Conservation (phyloP, 495 filamentous ascomycete species). For the Margaritispora aquatica region DNA sequence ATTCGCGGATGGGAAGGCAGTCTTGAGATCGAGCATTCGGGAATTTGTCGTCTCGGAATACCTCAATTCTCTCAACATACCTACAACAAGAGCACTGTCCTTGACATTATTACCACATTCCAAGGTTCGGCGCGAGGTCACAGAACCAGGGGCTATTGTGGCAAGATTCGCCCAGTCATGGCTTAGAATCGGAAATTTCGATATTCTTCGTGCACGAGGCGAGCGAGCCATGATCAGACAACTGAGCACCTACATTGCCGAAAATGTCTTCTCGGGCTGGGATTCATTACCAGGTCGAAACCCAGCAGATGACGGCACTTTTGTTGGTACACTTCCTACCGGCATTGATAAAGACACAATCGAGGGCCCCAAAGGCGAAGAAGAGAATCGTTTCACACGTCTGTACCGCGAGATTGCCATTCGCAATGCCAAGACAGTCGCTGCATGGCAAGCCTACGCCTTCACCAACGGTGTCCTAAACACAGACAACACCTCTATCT, state of each 20-base stretch:
- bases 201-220: slow-evolving; percentile 73
- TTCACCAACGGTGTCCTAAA: slow-evolving; percentile 98
- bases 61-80: slow-evolving; percentile 77
- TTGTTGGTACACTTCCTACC: slow-evolving; percentile 32
- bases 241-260: slow-evolving; percentile 74
- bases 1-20: slow-evolving; percentile 96
- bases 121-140: slow-evolving; percentile 68
- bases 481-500: slow-evolving; percentile 92
- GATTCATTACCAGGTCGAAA: slow-evolving; percentile 61
- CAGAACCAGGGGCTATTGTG: slow-evolving; percentile 93
- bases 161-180: slow-evolving; percentile 85
- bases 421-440: slow-evolving; percentile 82
- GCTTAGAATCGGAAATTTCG: slow-evolving; percentile 92
- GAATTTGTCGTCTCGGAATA: slow-evolving; percentile 90
- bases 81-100: slow-evolving; percentile 79
- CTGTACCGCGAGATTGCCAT: slow-evolving; percentile 84
- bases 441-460: slow-evolving; percentile 92
- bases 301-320: slow-evolving; percentile 35
- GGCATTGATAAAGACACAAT: slow-evolving; percentile 48
- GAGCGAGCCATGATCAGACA: slow-evolving; percentile 67
- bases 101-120: slow-evolving; percentile 67
- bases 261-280: slow-evolving; percentile 84
- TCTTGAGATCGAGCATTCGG: slow-evolving; percentile 82
- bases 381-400: slow-evolving; percentile 80
- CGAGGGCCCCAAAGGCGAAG: slow-evolving; percentile 55